phyloP scores from a whole-genome alignment of 108 stramenopile genomes.

The Skeletonema marinoi region DNA sequence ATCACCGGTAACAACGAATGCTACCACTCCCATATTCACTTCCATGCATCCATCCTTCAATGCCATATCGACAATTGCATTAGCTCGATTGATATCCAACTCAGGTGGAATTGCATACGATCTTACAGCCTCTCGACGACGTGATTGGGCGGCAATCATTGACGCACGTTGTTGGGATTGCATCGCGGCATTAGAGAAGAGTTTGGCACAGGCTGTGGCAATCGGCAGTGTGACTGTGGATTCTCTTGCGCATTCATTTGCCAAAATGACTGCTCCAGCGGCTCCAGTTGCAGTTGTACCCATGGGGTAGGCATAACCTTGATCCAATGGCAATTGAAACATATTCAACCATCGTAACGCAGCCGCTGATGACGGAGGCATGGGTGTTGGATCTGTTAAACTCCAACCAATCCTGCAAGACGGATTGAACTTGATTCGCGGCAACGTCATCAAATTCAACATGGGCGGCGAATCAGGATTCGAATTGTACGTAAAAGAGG shows the following conservation, averaged over 20 bases:
- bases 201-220: conserved; percentile 61
- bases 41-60: conserved; percentile 27
- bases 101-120: background rate
- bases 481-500: background rate
- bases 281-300: conserved; percentile 10
- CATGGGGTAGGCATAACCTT: conserved; percentile 56
- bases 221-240: conserved; percentile 76
- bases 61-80: conserved; percentile 15
- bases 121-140: conserved; percentile 18
- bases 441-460: conserved; percentile 16
- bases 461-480: conserved; percentile 19
- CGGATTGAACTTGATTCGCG: conserved; percentile 57
- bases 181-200: conserved; percentile 51
- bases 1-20: conserved; percentile 22
- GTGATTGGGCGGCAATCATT: conserved; percentile 36
- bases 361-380: background rate
- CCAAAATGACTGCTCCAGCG: conserved; percentile 51
- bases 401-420: conserved; percentile 67
- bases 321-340: conserved; percentile 76
- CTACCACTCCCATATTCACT: conserved; percentile 45
- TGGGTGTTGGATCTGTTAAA: conserved; percentile 69
- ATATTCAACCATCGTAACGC: conserved; percentile 39
- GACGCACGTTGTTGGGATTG: conserved; percentile 62
- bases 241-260: conserved; percentile 79
- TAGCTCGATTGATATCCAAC: conserved; percentile 4